Evolutionary conservation across 225 moss, liverwort and hornwort species (phyloP), one percentile per base, ranked within the genome.

Genomic region (Sphagnum contortum): DNA sequence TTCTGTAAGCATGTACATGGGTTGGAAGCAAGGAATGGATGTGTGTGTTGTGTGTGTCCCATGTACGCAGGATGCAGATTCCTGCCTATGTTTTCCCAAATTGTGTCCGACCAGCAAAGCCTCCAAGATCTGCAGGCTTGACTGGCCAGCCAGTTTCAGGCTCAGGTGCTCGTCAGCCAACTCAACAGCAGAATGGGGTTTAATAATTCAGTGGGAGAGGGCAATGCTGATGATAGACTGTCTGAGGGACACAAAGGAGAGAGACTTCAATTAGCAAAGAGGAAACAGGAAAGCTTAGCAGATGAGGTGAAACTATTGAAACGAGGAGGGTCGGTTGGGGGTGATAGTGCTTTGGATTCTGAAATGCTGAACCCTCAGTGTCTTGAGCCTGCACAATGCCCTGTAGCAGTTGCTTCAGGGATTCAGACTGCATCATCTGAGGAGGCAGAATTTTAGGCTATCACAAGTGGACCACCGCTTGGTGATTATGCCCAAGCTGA

Each of bases 41-140:
- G 81, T 98, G 55, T 80, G 83, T 73, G 96, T 98, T 98, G 55
- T 80, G 83, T 73, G 96, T 98, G 5, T 92, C 89, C 12, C 96
- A 98, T 73, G 96, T 98, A 48, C 87, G 85, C 12, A 84, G 90
- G 12, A 98, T 87, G 80, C 92, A 91, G 73, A 88, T 98, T 49
- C 96, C 96, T 0, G 66, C 76, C 4, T 92, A 90, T 76, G 96
- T 98, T 46, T 98, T 98, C 50, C 92, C 96, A 1, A 77, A 80
- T 48, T 88, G 95, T 3, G 75, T 88, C 9, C 79, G 95, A 48
- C 95, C 95, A 12, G 79, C 73, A 65, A 71, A 92, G 63, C 77
- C 73, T 2, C 82, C 85, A 14, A 75, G 90, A 57, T 77, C 77
- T 47, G 68, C 66, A 1, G 73, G 73, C 2, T n/a, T 69, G 49